Conservation (phyloP, 2,329 filamentous ascomycete species). For the Tolypocladium ophioglossoides region DNA sequence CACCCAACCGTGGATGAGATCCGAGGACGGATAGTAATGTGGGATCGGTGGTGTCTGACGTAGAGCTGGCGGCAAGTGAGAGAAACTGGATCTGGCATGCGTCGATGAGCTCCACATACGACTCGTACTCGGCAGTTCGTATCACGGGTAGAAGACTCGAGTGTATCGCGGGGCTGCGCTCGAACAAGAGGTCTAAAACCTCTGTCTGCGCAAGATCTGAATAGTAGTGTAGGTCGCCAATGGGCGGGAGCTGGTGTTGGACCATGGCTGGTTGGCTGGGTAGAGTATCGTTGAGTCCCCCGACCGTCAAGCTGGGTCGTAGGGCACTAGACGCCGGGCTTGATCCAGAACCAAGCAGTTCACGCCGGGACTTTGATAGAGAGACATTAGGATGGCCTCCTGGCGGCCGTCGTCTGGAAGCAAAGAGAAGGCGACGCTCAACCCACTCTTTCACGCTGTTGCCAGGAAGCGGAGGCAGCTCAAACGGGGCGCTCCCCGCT, state of each 20-base stretch:
- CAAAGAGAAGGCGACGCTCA: neutral
- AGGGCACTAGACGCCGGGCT: neutral
- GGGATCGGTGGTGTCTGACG: slow-evolving; percentile 29
- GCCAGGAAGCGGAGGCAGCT: neutral
- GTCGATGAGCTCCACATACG: slow-evolving; percentile 60
- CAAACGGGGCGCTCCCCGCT: slow-evolving; percentile 13
- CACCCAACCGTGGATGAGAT: slow-evolving; percentile 75
- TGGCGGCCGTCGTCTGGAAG: neutral
- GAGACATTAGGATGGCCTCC: neutral
- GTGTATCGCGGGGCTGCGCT: slow-evolving; percentile 68
- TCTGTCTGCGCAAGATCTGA: slow-evolving; percentile 41
- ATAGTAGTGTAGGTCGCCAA: slow-evolving; percentile 44
- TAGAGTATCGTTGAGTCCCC: neutral
- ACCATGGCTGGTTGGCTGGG: slow-evolving; percentile 8
- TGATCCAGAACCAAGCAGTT: neutral
- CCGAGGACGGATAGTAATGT: slow-evolving; percentile 64
- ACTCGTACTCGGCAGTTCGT: slow-evolving; percentile 42
- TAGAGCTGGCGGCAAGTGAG: slow-evolving; percentile 42
- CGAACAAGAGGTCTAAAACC: slow-evolving; percentile 72
- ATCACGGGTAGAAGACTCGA: slow-evolving; percentile 59
- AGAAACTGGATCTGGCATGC: slow-evolving; percentile 54
- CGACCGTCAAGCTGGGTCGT: neutral
- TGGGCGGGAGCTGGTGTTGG: slow-evolving; percentile 37
- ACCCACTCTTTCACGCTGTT: neutral
- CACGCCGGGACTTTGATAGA: neutral